phyloP scores from a whole-genome alignment of 1,139 yeast genomes.

The Kurtzmaniella quercitrusa region DNA sequence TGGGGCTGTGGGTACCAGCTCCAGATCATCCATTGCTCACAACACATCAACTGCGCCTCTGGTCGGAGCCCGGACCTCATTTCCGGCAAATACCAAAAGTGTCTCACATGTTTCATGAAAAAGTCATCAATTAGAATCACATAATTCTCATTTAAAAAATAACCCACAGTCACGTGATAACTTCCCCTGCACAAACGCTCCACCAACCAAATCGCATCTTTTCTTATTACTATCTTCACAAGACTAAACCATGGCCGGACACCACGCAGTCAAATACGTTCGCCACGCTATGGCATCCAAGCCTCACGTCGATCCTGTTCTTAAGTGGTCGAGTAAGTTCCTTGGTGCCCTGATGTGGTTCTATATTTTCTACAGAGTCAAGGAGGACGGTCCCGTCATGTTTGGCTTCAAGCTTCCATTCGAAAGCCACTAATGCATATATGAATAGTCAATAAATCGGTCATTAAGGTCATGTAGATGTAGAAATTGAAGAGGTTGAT shows the following conservation, averaged over 20 bases:
- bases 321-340: conserved; percentile 57
- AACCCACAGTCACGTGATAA: not conserved
- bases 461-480: not conserved
- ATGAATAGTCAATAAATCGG: not conserved
- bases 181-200: conserved; percentile 1
- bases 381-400: conserved; percentile 66
- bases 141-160: too few species aligned
- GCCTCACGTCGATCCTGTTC: conserved; percentile 52
- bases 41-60: too few species aligned
- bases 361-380: conserved; percentile 74
- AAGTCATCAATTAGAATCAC: too few species aligned
- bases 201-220: conserved; percentile 8
- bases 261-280: conserved; percentile 41
- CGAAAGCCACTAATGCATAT: conserved; percentile 28
- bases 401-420: conserved; percentile 45
- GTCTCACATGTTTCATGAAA: too few species aligned
- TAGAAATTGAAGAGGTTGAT: conserved; percentile 1
- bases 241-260: conserved; percentile 33
- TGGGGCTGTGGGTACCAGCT: too few species aligned
- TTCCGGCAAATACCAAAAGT: not conserved
- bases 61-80: too few species aligned
- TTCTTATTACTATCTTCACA: not conserved
- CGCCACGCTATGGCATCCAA: conserved; percentile 53
- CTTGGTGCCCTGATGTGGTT: conserved; percentile 88
- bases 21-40: too few species aligned